These are phyloP conservation scores for Solanum corneliomulleri DNA, from an alignment of 257 asterid genomes.

Conservation along the genomic window DNA sequence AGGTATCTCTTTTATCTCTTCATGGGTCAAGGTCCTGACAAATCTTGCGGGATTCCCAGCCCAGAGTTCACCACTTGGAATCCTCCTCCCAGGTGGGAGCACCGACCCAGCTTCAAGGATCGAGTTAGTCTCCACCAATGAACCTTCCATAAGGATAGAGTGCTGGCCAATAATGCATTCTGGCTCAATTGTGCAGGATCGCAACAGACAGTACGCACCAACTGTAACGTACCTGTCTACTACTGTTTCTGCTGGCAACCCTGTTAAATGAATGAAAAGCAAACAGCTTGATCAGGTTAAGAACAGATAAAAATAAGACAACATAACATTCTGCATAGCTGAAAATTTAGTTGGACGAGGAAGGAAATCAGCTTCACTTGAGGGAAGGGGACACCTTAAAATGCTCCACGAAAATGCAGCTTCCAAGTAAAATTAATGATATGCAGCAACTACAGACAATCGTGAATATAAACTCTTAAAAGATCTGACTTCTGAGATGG, in stretches of 20 bases:
- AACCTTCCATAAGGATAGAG: constrained; percentile 91
- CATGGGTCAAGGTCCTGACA: constrained; percentile 70
- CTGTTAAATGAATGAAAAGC: constrained; percentile 22
- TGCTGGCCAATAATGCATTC: constrained; percentile 95
- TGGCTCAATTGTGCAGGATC: constrained; percentile 90
- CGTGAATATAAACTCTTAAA: background rate
- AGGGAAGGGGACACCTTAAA: background rate
- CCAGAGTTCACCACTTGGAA: constrained; percentile 94
- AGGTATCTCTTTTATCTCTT: constrained; percentile 82
- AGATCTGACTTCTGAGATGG: background rate
- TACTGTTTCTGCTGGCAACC: constrained; percentile 82
- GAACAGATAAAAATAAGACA: background rate
- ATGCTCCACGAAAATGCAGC: background rate
- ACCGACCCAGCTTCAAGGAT: constrained; percentile 95
- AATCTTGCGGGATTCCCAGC: constrained; percentile 94
- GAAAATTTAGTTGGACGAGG: background rate
- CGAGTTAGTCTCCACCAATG: constrained; percentile 81
- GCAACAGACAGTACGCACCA: constrained; percentile 76
- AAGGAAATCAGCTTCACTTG: background rate
- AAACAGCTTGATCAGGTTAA: background rate
- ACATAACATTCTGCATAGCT: background rate
- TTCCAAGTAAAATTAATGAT: background rate
- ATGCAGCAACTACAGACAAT: background rate
- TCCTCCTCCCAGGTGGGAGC: constrained; percentile 92
- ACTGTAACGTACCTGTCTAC: constrained; percentile 80